phyloP scores from a whole-genome alignment of 176 grass and related monocot genomes.

The Musa beccarii region DNA sequence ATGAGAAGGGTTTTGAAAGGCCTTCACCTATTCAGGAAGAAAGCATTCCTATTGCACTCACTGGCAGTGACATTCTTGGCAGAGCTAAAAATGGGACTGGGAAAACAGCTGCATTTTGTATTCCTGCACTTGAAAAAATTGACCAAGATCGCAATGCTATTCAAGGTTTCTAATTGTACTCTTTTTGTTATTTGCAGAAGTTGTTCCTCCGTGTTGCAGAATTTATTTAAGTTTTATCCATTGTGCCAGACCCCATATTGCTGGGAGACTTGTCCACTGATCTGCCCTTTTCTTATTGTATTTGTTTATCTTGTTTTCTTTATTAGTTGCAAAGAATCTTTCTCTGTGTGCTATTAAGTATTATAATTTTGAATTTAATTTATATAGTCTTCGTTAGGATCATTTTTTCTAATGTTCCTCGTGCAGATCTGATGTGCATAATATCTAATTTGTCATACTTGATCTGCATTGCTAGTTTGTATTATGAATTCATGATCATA shows the following conservation, averaged over 20 bases:
- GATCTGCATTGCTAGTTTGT: neutral
- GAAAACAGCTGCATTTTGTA: slow-evolving; percentile 92
- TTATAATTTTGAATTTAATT: neutral
- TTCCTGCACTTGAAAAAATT: slow-evolving; percentile 89
- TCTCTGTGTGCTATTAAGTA: neutral
- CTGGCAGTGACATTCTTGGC: slow-evolving; percentile 90
- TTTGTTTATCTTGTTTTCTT: neutral
- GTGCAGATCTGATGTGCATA: neutral
- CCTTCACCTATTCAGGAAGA: slow-evolving; percentile 97
- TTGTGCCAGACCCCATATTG: too few relatives aligned
- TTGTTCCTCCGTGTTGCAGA: too few relatives aligned
- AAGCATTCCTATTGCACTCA: slow-evolving; percentile 94
- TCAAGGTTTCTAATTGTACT: slow-evolving; percentile 48
- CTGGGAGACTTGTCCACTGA: too few relatives aligned
- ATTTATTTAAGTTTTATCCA: too few relatives aligned
- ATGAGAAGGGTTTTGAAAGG: slow-evolving; percentile 89
- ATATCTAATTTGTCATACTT: neutral
- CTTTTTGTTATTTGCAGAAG: neutral
- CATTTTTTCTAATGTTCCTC: neutral
- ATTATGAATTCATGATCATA: neutral
- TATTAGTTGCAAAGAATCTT: neutral
- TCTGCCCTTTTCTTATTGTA: neutral
- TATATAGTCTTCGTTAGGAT: neutral
- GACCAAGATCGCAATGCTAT: slow-evolving; percentile 79
- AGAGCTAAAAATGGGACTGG: slow-evolving; percentile 95